Percentiles rank a stretch among this genome's conserved stretches.
phyloP scores from a whole-genome alignment of 345 rosid species.

The Pistacia integerrima region DNA sequence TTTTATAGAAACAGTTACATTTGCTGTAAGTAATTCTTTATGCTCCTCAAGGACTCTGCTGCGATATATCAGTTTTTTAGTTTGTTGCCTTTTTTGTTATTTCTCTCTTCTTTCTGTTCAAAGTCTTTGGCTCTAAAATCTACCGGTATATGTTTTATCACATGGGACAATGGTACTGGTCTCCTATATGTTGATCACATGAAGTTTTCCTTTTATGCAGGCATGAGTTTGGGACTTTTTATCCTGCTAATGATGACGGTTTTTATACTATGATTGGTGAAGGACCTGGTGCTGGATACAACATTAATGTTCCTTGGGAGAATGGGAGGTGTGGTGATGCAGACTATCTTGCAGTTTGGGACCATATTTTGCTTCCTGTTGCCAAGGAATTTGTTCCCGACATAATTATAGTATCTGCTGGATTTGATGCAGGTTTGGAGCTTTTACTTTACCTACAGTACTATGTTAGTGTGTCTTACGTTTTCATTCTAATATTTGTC shows the following conservation, averaged over 20 bases:
- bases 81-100: not conserved
- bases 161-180: not conserved
- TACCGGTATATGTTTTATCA: not conserved
- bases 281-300: constrained; percentile 89
- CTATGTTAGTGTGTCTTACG: not conserved
- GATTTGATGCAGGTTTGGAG: constrained; percentile 90
- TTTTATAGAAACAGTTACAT: not conserved
- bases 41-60: constrained; percentile 8
- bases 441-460: not conserved
- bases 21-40: not conserved
- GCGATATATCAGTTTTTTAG: not conserved
- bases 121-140: too few species aligned
- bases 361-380: constrained; percentile 85
- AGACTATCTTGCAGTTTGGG: constrained; percentile 94
- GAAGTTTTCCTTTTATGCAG: constrained; percentile 40
- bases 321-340: constrained; percentile 82
- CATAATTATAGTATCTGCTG: constrained; percentile 79
- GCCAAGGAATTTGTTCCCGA: constrained; percentile 77
- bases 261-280: constrained; percentile 82
- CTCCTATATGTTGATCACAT: not conserved
- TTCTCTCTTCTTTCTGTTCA: not conserved
- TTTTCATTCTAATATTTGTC: not conserved
- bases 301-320: constrained; percentile 97
- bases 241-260: constrained; percentile 82
- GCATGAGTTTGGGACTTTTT: constrained; percentile 84